These are phyloP conservation scores for Cordyceps cateniannulata DNA, from an alignment of 2,329 filamentous ascomycete species.

Conservation along the genomic window DNA sequence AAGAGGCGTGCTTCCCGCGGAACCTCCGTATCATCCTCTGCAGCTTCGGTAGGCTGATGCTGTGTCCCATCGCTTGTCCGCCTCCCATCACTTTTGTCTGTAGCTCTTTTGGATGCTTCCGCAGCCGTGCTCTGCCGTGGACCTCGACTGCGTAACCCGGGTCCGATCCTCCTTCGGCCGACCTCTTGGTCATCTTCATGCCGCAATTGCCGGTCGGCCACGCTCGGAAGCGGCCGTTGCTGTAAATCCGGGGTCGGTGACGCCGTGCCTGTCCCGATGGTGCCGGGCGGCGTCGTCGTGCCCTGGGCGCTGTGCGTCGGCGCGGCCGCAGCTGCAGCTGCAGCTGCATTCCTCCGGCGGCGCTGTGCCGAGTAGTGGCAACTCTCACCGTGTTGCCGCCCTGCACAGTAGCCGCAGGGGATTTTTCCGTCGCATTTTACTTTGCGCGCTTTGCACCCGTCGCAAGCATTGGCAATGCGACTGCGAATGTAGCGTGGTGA, in stretches of 20 bases:
- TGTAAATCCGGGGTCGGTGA: slow-evolving; percentile 5
- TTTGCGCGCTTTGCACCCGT: slow-evolving; percentile 48
- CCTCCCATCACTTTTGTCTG: neutral
- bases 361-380: slow-evolving; percentile 44
- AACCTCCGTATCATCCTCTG: slow-evolving; percentile 48
- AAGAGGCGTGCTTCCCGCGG: slow-evolving; percentile 46
- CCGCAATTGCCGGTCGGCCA: neutral
- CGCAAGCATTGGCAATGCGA: slow-evolving; percentile 48
- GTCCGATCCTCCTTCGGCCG: neutral
- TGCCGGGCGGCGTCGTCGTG: slow-evolving; percentile 4
- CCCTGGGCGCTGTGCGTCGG: neutral
- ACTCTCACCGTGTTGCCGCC: slow-evolving; percentile 33
- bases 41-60: slow-evolving; percentile 15
- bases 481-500: slow-evolving; percentile 25
- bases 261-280: neutral
- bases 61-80: neutral
- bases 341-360: slow-evolving; percentile 27
- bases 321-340: neutral
- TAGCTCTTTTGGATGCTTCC: neutral
- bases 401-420: slow-evolving; percentile 45
- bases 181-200: neutral
- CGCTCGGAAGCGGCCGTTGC: neutral
- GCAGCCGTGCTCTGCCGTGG: slow-evolving; percentile 15
- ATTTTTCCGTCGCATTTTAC: slow-evolving; percentile 49
- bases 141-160: neutral